Evolutionary conservation across 1,284 basidiomycete genomes (phyloP), one percentile per base, ranked within the genome.

Genomic region (Rhodotorula sp.): DNA sequence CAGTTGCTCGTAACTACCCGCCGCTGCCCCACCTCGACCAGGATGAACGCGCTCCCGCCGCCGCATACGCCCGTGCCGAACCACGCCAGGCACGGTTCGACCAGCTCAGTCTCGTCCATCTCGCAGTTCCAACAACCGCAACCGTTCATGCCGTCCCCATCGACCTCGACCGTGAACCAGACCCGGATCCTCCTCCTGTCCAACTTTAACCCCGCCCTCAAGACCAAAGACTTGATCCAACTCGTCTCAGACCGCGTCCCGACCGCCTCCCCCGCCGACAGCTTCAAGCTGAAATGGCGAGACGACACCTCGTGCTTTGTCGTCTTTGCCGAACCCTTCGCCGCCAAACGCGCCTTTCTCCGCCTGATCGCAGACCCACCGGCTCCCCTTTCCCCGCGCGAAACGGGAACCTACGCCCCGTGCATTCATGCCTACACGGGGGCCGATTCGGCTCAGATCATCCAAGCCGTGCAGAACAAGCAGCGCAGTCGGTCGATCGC

Each of bases 231-330:
- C 82, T 91, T 99, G 65, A 93, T 97, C 80, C 82, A 86, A 65
- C 90, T 93, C 56, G 97, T 99, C 82, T 86, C 88, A 65, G 92
- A 94, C 58, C 98, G 91, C 87, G 26, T 29, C 10, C 39, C 39
- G 39, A 94, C 97, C 79, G 87, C 85, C 72, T 85, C 89, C 60
- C 88, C 86, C 71, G 94, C 94, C 52, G 26, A 16, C 54, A 96
- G 95, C 26, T 97, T 97, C 85, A 93, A 94, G 85, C 97, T 99
- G 83, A 99, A 99, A 82, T 99, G 96, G 96, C 88, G 90, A 78
- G 93, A 99, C 82, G 96, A 99, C 82, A 94, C 92, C 60, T 95
- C 91, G 80, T 91, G 96, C 58, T 85, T 97, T 79, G 90, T 98
- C 79, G 94, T 99, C 74, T 99, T 99, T 81, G 87, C 88, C 57